Conservation (phyloP, 164 flowering plant species). For the Magnolia kwangsiensis region DNA sequence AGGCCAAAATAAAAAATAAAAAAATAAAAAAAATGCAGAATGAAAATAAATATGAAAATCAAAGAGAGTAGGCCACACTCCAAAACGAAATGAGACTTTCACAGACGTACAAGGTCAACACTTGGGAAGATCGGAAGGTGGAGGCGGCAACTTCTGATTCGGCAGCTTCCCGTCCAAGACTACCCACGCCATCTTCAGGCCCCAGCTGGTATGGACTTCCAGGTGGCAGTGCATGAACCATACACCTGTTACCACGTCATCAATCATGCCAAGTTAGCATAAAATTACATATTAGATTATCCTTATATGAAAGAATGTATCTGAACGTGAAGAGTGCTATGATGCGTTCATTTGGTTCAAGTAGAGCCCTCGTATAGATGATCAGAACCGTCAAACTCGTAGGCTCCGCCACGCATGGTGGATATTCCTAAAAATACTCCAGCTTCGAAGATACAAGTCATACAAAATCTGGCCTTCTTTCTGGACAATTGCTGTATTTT, state of each 20-base stretch:
- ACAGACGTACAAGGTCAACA: conserved; percentile 26
- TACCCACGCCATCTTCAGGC: conserved; percentile 56
- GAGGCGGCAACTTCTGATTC: conserved; percentile 49
- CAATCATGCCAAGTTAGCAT: background rate
- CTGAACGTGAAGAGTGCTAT: background rate
- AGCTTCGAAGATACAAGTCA: too few relatives aligned
- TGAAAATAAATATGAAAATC: background rate
- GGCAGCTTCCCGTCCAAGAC: conserved; percentile 42
- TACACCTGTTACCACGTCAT: conserved; percentile 27
- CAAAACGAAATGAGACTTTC: background rate
- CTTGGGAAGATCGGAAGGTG: conserved; percentile 62
- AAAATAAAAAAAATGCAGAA: background rate
- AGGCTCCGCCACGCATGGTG: too few relatives aligned
- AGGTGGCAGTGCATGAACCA: conserved; percentile 75
- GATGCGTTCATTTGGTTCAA: too few relatives aligned
- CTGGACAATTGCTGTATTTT: too few relatives aligned
- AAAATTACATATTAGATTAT: background rate
- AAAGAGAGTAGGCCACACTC: background rate
- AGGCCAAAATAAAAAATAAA: too few relatives aligned
- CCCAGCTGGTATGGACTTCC: conserved; percentile 63
- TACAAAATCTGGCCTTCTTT: too few relatives aligned
- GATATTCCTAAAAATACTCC: too few relatives aligned
- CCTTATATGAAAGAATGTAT: background rate
- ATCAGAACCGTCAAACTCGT: too few relatives aligned
- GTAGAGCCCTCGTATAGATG: too few relatives aligned